Conservation (phyloP, 495 filamentous ascomycete genomes). For the Annulohypoxylon nitens region DNA sequence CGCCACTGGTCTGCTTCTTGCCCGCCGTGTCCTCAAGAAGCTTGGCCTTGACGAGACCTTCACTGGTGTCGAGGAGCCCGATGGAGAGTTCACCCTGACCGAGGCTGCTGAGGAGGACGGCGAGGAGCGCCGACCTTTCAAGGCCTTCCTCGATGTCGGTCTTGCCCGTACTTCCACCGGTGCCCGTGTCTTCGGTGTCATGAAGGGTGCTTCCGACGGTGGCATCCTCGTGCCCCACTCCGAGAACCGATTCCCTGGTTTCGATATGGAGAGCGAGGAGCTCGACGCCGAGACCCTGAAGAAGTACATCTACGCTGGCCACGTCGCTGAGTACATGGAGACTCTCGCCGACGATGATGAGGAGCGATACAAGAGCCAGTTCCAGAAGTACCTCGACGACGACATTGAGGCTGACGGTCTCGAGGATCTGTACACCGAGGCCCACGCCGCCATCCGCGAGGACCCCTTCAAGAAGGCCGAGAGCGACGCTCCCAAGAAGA, state of each 20-base stretch:
- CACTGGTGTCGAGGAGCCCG: constrained; percentile 90
- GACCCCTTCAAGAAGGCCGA: constrained; percentile 96
- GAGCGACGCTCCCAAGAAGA: constrained; percentile 83
- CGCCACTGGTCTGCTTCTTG: constrained; percentile 94
- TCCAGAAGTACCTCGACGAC: constrained; percentile 96
- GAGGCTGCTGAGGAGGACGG: constrained; percentile 88
- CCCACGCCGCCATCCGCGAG: constrained; percentile 97
- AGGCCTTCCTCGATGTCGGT: constrained; percentile 97
- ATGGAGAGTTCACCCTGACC: constrained; percentile 93
- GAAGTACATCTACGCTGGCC: constrained; percentile 99
- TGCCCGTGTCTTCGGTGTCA: constrained; percentile 97
- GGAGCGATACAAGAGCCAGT: constrained; percentile 99
- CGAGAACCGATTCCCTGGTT: constrained; percentile 98
- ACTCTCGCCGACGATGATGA: constrained; percentile 99
- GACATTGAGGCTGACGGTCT: constrained; percentile 96
- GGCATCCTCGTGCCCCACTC: constrained; percentile 98
- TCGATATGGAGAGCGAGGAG: constrained; percentile 95
- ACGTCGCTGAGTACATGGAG: constrained; percentile 99
- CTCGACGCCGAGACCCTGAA: constrained; percentile 95
- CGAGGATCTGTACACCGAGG: constrained; percentile 95
- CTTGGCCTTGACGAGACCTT: constrained; percentile 93
- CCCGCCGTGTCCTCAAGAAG: constrained; percentile 96
- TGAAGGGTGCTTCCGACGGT: constrained; percentile 99
- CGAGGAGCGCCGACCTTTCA: constrained; percentile 94
- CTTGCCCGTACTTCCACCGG: constrained; percentile 96